Conservation (phyloP, 2,329 filamentous ascomycete genomes). For the Bipolaris cookei region DNA sequence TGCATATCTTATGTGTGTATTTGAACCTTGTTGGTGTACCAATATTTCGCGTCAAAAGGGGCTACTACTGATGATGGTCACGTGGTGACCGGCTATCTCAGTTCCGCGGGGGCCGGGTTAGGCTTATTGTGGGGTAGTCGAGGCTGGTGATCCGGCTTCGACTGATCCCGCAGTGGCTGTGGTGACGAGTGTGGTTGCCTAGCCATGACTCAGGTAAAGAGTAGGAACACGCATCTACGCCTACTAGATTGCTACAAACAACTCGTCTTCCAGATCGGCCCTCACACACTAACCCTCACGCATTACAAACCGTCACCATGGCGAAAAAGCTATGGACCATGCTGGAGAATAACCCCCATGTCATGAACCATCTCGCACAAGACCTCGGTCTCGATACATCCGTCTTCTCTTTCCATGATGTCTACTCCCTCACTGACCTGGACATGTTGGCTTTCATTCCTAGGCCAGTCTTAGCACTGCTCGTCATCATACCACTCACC, state of each 20-base stretch:
- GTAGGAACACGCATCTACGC: conserved; percentile 1
- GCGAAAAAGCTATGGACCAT: conserved; percentile 38
- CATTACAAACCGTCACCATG: conserved; percentile 18
- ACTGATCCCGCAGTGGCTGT: conserved; percentile 5
- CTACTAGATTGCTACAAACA: not conserved
- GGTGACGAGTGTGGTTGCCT: not conserved
- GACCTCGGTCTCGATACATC: conserved; percentile 55
- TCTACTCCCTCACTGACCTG: conserved; percentile 60
- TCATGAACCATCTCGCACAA: conserved; percentile 58
- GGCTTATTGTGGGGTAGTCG: conserved; percentile 20
- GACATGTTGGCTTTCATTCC: conserved; percentile 59
- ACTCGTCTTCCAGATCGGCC: not conserved
- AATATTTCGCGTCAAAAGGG: no score
- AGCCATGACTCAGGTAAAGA: not conserved
- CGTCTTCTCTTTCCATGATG: conserved; percentile 59
- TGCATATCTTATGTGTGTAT: no score
- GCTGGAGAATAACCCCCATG: conserved; percentile 61
- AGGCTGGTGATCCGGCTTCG: not conserved
- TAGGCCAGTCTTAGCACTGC: conserved; percentile 60
- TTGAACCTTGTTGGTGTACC: no score
- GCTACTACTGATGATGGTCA: no score
- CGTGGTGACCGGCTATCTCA: no score
- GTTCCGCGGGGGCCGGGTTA: not conserved
- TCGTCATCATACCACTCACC: conserved; percentile 60
- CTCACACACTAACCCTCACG: not conserved